Base-by-base conservation (phyloP, 257 asterid species). In the Nicotiana attenuata region DNA sequence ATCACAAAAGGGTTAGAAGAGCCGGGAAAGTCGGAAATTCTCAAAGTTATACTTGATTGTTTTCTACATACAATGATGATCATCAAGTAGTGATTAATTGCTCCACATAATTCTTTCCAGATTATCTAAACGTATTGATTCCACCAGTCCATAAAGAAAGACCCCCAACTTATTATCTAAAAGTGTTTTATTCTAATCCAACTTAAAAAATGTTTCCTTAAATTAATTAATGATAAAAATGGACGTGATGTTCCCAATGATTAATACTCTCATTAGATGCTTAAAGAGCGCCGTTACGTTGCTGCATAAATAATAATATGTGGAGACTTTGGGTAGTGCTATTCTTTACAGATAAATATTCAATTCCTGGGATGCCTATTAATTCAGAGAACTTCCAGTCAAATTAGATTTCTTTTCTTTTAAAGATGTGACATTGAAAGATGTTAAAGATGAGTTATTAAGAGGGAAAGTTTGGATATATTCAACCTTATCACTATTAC, bases 301-400 rank as follows among this genome's bases (percentile, higher is more conserved):
- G 17, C 56, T 14, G 56, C 15, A 13, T 52, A 52, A 52, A 11
- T 52, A 13, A 10, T 45, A 45, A 7, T 45, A 45, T 45, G 11
- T 7, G 14, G 11, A 11, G 53, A 33, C 53, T 47, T 47, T 47
- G 1, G 3, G 0, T 52, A 52, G 19, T 52, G 17, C 57, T 52
- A 52, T 52, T 52, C 57, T 52, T 52, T 52, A 14, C 3, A 52
- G 57, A 52, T 52, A 52, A 52, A 52, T 19, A 52, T 52, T 52
- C 38, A 69, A 2, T 68, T 83, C 83, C 77, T 84, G 80, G 81
- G 84, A 84, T 84, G 84, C 86, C 75, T 57, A 38, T 52, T 52
- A 52, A 52, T 14, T 52, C 56, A 14, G 17, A 52, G 56, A 52
- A 52, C 5, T 52, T 52, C 56, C 56, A 52, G 56, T 52, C 19